phyloP scores from a whole-genome alignment of 2,329 filamentous ascomycete species.

The Oidium heveae region DNA sequence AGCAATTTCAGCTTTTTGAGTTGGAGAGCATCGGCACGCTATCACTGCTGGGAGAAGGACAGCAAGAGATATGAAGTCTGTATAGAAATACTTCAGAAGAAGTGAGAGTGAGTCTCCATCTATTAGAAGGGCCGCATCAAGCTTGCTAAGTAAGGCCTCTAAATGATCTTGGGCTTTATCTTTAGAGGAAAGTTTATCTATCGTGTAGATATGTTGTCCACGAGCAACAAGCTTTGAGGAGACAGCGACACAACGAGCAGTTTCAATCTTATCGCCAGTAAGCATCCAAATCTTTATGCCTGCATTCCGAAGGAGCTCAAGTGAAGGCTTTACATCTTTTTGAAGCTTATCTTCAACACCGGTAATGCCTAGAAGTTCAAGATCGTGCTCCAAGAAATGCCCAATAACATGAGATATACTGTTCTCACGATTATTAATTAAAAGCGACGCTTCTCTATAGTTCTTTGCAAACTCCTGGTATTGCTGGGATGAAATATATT shows the following conservation, averaged over 20 bases:
- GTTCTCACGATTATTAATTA: slow-evolving; percentile 54
- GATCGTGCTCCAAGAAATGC: slow-evolving; percentile 59
- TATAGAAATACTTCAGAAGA: slow-evolving; percentile 58
- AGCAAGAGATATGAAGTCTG: slow-evolving; percentile 69
- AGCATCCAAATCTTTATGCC: slow-evolving; percentile 99
- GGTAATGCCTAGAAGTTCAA: slow-evolving; percentile 89
- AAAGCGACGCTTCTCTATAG: slow-evolving; percentile 58
- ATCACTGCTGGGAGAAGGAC: slow-evolving; percentile 79
- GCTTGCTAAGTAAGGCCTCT: slow-evolving; percentile 68
- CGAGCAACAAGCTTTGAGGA: slow-evolving; percentile 81
- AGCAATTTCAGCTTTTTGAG: slow-evolving; percentile 87
- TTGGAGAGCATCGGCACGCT: slow-evolving; percentile 87
- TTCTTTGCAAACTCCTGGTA: slow-evolving; percentile 56
- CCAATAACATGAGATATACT: slow-evolving; percentile 61
- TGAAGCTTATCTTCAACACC: slow-evolving; percentile 96
- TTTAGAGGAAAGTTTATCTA: slow-evolving; percentile 62
- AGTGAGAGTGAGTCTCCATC: slow-evolving; percentile 77
- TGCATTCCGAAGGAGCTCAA: slow-evolving; percentile 85
- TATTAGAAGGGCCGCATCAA: slow-evolving; percentile 69
- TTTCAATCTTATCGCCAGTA: slow-evolving; percentile 96
- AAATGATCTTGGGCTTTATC: slow-evolving; percentile 70
- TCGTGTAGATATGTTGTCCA: slow-evolving; percentile 88
- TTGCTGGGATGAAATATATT: slow-evolving; percentile 50
- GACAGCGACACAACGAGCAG: slow-evolving; percentile 83
- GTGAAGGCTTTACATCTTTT: slow-evolving; percentile 77